Conservation (phyloP, 1,139 yeast genomes). For the Zygoascus meyerae region DNA sequence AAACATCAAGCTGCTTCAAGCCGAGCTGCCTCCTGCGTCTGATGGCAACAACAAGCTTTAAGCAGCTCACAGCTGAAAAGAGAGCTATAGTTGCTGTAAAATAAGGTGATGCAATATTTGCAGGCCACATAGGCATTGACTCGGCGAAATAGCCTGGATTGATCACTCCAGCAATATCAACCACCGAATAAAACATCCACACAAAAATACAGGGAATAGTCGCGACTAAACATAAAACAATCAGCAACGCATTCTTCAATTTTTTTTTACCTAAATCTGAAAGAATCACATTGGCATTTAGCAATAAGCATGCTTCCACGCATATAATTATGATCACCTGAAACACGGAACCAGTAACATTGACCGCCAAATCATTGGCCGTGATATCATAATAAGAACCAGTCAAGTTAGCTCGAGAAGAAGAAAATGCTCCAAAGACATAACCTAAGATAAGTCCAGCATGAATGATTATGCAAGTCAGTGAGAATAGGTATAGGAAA, state of each 20-base stretch:
- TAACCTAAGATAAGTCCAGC: conserved; percentile 54
- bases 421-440: conserved; percentile 47
- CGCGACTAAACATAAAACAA: conserved; percentile 7
- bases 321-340: conserved; percentile 53
- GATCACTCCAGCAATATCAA: conserved; percentile 32
- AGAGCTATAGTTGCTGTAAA: conserved; percentile 65
- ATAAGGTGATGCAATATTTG: conserved; percentile 42
- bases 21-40: conserved; percentile 71
- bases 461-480: conserved; percentile 51
- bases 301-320: conserved; percentile 59
- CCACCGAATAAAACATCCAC: conserved; percentile 45
- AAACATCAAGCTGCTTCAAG: conserved; percentile 69
- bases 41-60: conserved; percentile 62
- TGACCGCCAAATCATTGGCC: conserved; percentile 36
- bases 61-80: conserved; percentile 52
- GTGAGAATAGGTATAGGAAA: conserved; percentile 55
- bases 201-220: conserved; percentile 38
- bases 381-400: conserved; percentile 39
- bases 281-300: conserved; percentile 52
- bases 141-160: conserved; percentile 15
- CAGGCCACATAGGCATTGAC: conserved; percentile 22
- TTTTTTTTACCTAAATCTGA: conserved; percentile 32
- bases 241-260: conserved; percentile 13
- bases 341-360: conserved; percentile 55
- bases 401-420: conserved; percentile 48